phyloP scores from a whole-genome alignment of 768 basidiomycete genomes.

The Pleurotus ostreatus region DNA sequence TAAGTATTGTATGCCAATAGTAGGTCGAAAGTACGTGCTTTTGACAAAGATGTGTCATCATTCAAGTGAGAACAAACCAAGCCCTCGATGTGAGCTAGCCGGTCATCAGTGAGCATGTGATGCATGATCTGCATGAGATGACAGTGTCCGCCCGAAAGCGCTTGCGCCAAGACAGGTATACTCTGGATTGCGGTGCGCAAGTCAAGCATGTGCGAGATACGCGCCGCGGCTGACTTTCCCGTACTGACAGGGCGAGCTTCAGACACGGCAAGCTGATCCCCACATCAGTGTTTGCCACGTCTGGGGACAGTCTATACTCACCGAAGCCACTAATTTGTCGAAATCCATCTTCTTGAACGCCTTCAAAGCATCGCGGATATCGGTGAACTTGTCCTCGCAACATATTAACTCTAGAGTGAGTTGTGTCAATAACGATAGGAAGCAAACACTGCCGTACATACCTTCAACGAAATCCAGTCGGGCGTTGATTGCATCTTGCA shows the following conservation, averaged over 20 bases:
- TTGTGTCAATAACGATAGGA: constrained; percentile 3
- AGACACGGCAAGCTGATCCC: constrained; percentile 49
- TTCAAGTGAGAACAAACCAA: constrained; percentile 66
- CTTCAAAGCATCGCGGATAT: constrained; percentile 66
- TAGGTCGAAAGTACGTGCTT: constrained; percentile 34
- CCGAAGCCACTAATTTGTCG: constrained; percentile 79
- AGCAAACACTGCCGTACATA: constrained; percentile 13
- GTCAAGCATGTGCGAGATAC: constrained; percentile 76
- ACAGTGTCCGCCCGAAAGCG: constrained; percentile 54
- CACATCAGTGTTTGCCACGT: neutral
- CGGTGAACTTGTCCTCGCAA: constrained; percentile 68
- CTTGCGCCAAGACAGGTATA: constrained; percentile 58
- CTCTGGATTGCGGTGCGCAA: constrained; percentile 69
- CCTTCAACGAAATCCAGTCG: constrained; percentile 88
- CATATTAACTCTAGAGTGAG: constrained; percentile 61
- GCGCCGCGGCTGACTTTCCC: constrained; percentile 61
- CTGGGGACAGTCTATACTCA: constrained; percentile 22
- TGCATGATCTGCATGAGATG: constrained; percentile 59
- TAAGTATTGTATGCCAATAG: too few species aligned
- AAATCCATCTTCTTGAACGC: constrained; percentile 78
- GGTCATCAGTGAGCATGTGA: constrained; percentile 71
- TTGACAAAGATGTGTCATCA: constrained; percentile 58
- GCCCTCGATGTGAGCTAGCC: constrained; percentile 58
- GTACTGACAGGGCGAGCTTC: constrained; percentile 51
- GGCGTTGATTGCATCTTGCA: constrained; percentile 64